Percentiles rank a stretch among this genome's conserved stretches.
Evolutionary conservation across 768 basidiomycete species (phyloP).

Genomic region (Kwoniella dejecticola): DNA sequence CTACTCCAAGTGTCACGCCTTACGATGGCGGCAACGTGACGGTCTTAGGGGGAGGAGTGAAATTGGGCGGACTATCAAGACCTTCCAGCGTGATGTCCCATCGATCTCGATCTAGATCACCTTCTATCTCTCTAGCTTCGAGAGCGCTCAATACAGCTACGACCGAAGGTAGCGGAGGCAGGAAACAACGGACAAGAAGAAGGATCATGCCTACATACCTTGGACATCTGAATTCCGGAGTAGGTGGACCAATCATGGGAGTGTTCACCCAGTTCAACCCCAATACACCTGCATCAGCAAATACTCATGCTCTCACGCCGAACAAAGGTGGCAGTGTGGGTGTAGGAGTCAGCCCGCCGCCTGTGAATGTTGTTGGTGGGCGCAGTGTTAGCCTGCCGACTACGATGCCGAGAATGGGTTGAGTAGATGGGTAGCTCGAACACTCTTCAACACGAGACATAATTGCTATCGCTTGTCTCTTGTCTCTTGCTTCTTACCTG

Average conservation of each 20-base stretch:
- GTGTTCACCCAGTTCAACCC: conserved; percentile 34
- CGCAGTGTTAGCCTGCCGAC: conserved; percentile 5
- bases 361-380: conserved; percentile 13
- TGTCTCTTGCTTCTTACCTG: too few relatives aligned
- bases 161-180: background rate
- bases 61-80: conserved; percentile 53
- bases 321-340: conserved; percentile 12
- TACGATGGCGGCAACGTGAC: conserved; percentile 57
- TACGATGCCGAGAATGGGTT: conserved; percentile 26
- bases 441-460: too few relatives aligned
- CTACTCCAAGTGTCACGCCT: conserved; percentile 49
- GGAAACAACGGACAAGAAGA: conserved; percentile 43
- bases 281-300: too few relatives aligned
- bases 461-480: too few relatives aligned
- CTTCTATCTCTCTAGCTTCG: conserved; percentile 46
- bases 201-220: conserved; percentile 53
- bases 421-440: background rate
- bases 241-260: conserved; percentile 42
- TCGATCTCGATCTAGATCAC: conserved; percentile 40
- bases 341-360: conserved; percentile 27
- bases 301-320: background rate
- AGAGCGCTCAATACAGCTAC: conserved; percentile 36
- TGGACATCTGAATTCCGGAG: conserved; percentile 42
- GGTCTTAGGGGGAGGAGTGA: conserved; percentile 56
- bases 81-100: conserved; percentile 33